Evolutionary conservation across 208 protist genomes (phyloP), one percentile per base, ranked within the genome.

Genomic region (Leishmania guyanensis): DNA sequence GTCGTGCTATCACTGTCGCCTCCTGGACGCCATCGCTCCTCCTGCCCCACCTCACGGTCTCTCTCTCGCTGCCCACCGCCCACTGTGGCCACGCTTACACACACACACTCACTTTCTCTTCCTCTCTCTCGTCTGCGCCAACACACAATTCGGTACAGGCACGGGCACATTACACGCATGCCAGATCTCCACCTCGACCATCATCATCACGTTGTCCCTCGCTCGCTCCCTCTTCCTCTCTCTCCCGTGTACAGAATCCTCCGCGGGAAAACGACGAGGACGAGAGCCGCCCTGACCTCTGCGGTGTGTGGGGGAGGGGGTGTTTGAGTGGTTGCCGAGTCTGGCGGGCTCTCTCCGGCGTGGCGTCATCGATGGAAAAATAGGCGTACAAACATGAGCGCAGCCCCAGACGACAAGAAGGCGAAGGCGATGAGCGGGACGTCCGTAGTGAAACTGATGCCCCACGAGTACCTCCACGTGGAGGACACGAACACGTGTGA

Each of bases 401-500:
- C 71, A 39, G 70, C 26, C 68, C 36, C 29, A 5, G n/a, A 33
- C 48, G 17, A 79, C 81, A 64, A 10, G 26, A 36, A 51, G 46
- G 9, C 69, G 10, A 76, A 56, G 33, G 46, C 76, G 43, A 36
- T 72, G 50, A 54, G 17, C 71, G 84, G 76, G 79, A 54, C 84
- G 2, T 77, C 82, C 29, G 85, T 97, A 51, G 79, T 94, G 14
- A 89, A 88, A 29, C 75, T 97, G 50, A 83, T 85, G 68, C 85
- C 89, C 36, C 80, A 94, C 73, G 88, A 95, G 80, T 98, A 98
- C 86, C 69, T 94, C 5, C 95, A 99, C 80, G 90, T 98, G 26
- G 82, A 94, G 81, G 90, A 98, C 86, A 90, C 85, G 53, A 91
- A 95, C 79, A 96, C 91, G n/a, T 92, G 92, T 75, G 88, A 91